These are phyloP conservation scores for Suhomyces atakaporum DNA, from an alignment of 1,139 yeast species.

Conservation along the genomic window DNA sequence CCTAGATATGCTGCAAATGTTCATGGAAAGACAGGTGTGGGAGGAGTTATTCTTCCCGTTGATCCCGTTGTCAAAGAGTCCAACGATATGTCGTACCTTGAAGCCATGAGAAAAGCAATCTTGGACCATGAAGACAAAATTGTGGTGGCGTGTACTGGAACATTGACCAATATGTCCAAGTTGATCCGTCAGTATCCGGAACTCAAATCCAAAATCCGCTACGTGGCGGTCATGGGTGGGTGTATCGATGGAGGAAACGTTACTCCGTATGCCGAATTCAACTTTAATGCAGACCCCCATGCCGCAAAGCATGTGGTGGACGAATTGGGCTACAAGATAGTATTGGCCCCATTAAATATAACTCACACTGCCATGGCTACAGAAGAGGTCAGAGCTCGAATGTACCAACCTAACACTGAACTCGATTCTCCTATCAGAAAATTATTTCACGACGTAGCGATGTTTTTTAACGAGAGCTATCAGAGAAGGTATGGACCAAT, in stretches of 20 bases:
- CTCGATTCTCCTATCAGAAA: conserved; percentile 45
- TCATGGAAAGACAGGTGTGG: conserved; percentile 76
- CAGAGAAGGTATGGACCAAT: conserved; percentile 43
- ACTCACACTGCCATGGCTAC: conserved; percentile 73
- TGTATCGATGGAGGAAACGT: conserved; percentile 50
- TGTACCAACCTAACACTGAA: conserved; percentile 24
- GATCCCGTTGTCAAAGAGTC: conserved; percentile 31
- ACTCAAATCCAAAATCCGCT: conserved; percentile 44
- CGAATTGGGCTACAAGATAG: conserved; percentile 48
- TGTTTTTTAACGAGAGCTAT: conserved; percentile 53
- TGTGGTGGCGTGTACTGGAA: conserved; percentile 67
- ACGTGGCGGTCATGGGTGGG: conserved; percentile 77
- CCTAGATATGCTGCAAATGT: conserved; percentile 60
- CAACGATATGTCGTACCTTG: conserved; percentile 46
- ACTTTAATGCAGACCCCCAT: conserved; percentile 71
- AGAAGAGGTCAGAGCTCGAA: conserved; percentile 36
- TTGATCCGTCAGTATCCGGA: conserved; percentile 57
- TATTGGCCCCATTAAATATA: conserved; percentile 66
- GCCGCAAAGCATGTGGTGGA: conserved; percentile 67
- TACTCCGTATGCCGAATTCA: conserved; percentile 73
- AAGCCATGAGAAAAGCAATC: conserved; percentile 59
- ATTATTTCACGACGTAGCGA: conserved; percentile 58
- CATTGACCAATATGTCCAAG: conserved; percentile 67
- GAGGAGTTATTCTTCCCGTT: conserved; percentile 66
- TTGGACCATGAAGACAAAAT: conserved; percentile 44